Evolutionary conservation across 805 yeast genomes (phyloP), one percentile per base, ranked within the genome.

Genomic region (Diddensiella transvaalensis): DNA sequence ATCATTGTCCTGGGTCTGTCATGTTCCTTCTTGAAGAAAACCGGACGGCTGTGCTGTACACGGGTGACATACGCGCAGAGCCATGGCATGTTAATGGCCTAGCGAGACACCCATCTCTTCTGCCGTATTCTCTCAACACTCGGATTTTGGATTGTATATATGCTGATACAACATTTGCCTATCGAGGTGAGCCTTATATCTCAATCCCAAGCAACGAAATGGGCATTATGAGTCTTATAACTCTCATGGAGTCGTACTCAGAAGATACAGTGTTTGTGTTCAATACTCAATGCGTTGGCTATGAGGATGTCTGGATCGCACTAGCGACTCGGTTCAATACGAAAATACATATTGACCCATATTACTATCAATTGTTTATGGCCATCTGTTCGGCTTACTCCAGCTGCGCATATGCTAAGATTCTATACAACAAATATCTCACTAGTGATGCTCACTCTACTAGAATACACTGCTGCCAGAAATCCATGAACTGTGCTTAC

Each of bases 11-110:
- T 10, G 85, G 85, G 2, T 70, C 82, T 2, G 68, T 71, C 2
- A 77, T 80, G 80, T 74, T 76, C 48, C 66, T 80, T 23, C 48
- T 80, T 1, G 76, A 75, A 50, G 62, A 62, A 13, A 35, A 44
- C 11, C 35, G 44, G 11, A 48, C 50, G 6, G 59, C 77, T 0
- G 73, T 79, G 1, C 64, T 80, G 5, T 65, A 71, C 24, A 79
- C 85, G 0, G 85, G 85, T 1, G 85, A 80, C 56, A 47, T 78
- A 6, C 63, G 83, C 22, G 82, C 82, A 4, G 85, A 80, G 57
- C 40, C 52, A 1, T 76, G 80, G 78, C 78, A 79, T 74, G 60
- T 71, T 1, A 65, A 71, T 15, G 48, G 65, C 10, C 56, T 74
- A n/a, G 50, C 52, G 0, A 66, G 64, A 23, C 71, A 73, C 43